A percentile compares a stretch with the other conserved stretches of the same genome.
These are phyloP conservation scores for Suhomyces taliae DNA, from an alignment of 1,139 yeast genomes.

Conservation along the genomic window DNA sequence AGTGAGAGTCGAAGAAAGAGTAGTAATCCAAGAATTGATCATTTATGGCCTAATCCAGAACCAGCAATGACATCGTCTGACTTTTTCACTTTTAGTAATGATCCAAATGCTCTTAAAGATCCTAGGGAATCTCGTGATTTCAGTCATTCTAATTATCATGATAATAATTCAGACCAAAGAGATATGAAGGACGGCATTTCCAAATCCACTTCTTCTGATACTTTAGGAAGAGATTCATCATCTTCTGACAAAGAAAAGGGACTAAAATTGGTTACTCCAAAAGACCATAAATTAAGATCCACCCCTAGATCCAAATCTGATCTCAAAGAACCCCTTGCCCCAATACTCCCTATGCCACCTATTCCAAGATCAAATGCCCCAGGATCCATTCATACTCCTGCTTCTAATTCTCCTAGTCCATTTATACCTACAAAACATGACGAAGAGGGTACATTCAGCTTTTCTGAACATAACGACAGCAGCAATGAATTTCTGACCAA, in stretches of 20 bases:
- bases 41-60: neutral
- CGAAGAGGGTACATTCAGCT: constrained; percentile 19
- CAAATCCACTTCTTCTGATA: no score
- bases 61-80: constrained; percentile 2
- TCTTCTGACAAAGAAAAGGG: no score
- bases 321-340: no score
- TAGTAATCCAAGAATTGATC: neutral
- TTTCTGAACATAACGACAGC: constrained; percentile 29
- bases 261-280: no score
- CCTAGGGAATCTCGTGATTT: neutral
- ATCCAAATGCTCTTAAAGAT: neutral
- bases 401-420: neutral
- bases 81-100: constrained; percentile 2
- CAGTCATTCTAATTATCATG: neutral
- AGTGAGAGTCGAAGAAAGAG: neutral
- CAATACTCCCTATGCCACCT: no score
- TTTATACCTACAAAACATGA: neutral
- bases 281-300: no score
- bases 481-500: constrained; percentile 21
- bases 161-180: no score
- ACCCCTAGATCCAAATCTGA: no score
- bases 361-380: no score
- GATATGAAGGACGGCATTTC: no score
- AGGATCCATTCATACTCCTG: neutral
- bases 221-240: no score